These are phyloP conservation scores for Apostasia shenzhenica DNA, from an alignment of 106 monocot species.

Conservation along the genomic window DNA sequence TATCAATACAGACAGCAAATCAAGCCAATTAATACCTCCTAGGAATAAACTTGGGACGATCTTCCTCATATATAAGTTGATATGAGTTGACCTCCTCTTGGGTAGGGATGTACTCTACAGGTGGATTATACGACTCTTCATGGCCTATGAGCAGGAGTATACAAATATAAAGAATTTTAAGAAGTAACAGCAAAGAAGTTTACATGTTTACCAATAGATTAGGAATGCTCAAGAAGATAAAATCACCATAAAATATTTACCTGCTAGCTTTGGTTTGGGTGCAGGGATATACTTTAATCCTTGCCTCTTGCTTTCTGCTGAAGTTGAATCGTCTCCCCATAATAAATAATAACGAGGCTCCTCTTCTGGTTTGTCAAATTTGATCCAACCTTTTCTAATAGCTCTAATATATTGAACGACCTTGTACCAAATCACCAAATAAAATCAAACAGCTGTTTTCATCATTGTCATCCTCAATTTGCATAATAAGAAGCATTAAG, in stretches of 20 bases:
- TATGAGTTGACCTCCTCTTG: conserved; percentile 94
- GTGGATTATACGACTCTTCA: conserved; percentile 91
- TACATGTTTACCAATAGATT: too few species aligned
- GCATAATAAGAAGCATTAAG: too few species aligned
- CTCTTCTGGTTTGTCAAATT: conserved; percentile 85
- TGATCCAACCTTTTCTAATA: conserved; percentile 84
- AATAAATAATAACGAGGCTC: conserved; percentile 55
- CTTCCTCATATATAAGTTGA: conserved; percentile 92
- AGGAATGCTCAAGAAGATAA: not conserved
- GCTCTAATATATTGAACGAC: conserved; percentile 88
- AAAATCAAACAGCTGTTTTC: not conserved
- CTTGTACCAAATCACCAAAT: conserved; percentile 27
- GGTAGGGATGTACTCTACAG: conserved; percentile 91
- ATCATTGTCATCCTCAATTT: too few species aligned
- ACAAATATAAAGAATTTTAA: not conserved
- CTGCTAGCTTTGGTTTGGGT: conserved; percentile 83
- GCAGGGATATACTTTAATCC: conserved; percentile 78
- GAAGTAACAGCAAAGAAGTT: not conserved
- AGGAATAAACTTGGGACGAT: conserved; percentile 96
- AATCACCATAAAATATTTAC: conserved; percentile 16
- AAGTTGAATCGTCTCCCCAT: conserved; percentile 78
- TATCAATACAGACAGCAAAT: not conserved
- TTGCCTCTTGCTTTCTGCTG: conserved; percentile 58
- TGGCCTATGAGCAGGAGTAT: conserved; percentile 47
- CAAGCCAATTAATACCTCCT: conserved; percentile 41